A percentile compares a stretch with the other conserved stretches of the same genome.
These are phyloP conservation scores for Malassezia cuniculi DNA, from an alignment of 1,284 basidiomycete species.

Conservation along the genomic window DNA sequence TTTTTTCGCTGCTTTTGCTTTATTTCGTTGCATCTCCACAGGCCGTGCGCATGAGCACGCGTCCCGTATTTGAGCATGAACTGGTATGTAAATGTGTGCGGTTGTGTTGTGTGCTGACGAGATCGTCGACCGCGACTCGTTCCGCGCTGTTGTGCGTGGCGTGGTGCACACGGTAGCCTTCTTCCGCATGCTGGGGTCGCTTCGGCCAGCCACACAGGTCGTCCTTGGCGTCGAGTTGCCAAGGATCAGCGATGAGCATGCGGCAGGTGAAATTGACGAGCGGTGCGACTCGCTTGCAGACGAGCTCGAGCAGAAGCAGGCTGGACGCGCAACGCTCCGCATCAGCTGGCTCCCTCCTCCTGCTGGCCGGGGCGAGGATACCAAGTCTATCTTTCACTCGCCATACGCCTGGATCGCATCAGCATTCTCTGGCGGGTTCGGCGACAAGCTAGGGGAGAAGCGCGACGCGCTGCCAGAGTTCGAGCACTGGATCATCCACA, in stretches of 20 bases:
- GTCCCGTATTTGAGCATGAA: constrained; percentile 8
- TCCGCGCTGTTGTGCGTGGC: constrained; percentile 1
- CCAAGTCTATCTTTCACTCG: constrained; percentile 12
- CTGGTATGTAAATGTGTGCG: constrained; percentile 2
- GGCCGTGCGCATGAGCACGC: background rate
- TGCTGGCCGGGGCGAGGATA: no score
- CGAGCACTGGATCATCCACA: constrained; percentile 10
- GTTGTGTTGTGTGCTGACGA: constrained; percentile 2
- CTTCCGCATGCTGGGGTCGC: constrained; percentile 7
- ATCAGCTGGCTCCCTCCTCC: no score
- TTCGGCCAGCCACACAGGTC: constrained; percentile 1
- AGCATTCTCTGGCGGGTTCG: constrained; percentile 5
- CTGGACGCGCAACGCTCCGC: no score
- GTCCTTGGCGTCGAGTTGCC: constrained; percentile 2
- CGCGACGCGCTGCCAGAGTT: constrained; percentile 1
- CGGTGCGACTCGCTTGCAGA: no score
- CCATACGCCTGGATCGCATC: constrained; percentile 14
- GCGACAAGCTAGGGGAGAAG: background rate
- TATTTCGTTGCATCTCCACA: no score
- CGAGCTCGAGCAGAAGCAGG: no score
- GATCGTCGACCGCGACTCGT: no score
- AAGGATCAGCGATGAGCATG: no score
- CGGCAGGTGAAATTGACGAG: no score
- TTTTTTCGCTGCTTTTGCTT: background rate
- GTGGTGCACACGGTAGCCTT: constrained; percentile 12